Evolutionary conservation across 495 filamentous ascomycete genomes (phyloP).

Genomic region (Acidomyces sp.): DNA sequence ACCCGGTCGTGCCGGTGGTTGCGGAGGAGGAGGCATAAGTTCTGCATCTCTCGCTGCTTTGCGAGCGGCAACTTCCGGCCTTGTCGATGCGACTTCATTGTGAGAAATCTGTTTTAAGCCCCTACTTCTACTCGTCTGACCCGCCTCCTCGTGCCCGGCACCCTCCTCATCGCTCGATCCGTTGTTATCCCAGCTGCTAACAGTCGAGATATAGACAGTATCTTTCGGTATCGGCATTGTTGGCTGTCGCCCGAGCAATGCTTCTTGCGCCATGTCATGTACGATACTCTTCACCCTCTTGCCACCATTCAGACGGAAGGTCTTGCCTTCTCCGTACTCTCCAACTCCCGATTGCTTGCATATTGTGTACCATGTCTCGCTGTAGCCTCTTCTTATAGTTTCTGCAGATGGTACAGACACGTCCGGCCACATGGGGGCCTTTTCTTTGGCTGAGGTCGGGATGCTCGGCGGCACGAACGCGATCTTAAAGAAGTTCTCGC

Average conservation of each 20-base stretch:
- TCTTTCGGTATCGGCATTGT: constrained; percentile 29
- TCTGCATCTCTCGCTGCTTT: constrained; percentile 13
- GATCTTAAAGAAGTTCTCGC: constrained; percentile 32
- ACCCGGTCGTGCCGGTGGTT: background rate
- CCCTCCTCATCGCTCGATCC: constrained; percentile 3
- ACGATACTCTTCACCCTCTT: constrained; percentile 27
- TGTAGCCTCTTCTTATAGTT: constrained; percentile 27
- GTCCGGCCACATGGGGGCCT: constrained; percentile 27
- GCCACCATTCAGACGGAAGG: constrained; percentile 26
- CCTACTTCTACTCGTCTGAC: constrained; percentile 5
- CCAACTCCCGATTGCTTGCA: constrained; percentile 31
- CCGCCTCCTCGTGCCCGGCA: background rate
- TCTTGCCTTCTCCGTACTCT: constrained; percentile 28
- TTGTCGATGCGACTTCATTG: constrained; percentile 12
- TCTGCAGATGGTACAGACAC: constrained; percentile 26
- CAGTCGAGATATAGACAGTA: constrained; percentile 23
- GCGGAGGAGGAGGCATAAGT: constrained; percentile 16
- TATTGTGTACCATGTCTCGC: constrained; percentile 28
- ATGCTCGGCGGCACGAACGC: constrained; percentile 28
- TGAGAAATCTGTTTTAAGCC: constrained; percentile 15
- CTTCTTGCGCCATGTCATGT: constrained; percentile 28
- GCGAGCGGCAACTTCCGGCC: constrained; percentile 2
- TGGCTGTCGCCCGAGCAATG: constrained; percentile 25
- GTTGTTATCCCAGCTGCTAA: constrained; percentile 20
- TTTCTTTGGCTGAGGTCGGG: constrained; percentile 21